Conservation (phyloP, 208 protist species). For the Leishmania amazonensis region DNA sequence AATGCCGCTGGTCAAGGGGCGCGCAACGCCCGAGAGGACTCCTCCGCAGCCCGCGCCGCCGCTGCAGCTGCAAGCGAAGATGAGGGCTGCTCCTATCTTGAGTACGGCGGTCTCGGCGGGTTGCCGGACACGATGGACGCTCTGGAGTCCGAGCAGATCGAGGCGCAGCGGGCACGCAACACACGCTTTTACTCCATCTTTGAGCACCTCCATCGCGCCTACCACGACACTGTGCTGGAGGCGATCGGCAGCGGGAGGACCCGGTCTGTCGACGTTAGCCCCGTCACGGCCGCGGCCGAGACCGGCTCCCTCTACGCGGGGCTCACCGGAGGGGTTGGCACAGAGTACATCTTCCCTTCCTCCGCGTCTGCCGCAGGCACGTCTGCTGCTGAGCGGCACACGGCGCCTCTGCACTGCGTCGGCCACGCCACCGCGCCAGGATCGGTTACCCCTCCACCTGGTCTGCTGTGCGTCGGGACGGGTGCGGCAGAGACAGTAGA, state of each 20-base stretch:
- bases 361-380: neutral
- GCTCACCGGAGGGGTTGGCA: constrained; percentile 10
- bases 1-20: neutral
- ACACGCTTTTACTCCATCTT: constrained; percentile 53
- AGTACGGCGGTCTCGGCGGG: constrained; percentile 16
- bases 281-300: neutral
- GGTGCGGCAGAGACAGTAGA: neutral
- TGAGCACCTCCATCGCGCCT: constrained; percentile 47
- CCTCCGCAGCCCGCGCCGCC: neutral
- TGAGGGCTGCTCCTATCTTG: constrained; percentile 51
- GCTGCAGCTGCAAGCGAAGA: neutral
- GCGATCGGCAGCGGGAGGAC: neutral
- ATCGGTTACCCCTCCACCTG: neutral
- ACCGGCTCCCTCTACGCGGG: constrained; percentile 6
- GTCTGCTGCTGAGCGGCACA: neutral
- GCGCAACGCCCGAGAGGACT: neutral
- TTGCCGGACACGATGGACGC: constrained; percentile 31
- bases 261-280: neutral
- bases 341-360: neutral
- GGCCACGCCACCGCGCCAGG: neutral
- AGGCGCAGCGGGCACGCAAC: constrained; percentile 44
- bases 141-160: constrained; percentile 37
- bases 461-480: neutral
- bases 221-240: constrained; percentile 34
- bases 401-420: neutral